Evolutionary conservation across 345 rosid genomes (phyloP).

Genomic region (Lepidium didymum): DNA sequence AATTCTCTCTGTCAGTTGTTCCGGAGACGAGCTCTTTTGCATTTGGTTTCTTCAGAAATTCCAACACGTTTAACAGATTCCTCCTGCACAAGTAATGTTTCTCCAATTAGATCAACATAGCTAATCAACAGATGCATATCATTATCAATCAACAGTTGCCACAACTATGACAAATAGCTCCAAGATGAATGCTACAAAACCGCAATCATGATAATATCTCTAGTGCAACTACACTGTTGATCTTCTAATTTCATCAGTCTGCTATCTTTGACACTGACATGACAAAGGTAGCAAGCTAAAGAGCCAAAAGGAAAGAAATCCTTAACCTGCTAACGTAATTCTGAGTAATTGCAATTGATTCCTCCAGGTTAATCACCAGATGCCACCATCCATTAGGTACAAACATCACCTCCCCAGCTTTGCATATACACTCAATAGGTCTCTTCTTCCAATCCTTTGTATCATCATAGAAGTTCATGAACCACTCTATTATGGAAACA

Average conservation of each 20-base stretch:
- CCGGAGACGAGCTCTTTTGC: slow-evolving; percentile 82
- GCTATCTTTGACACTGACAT: background rate
- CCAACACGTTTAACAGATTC: slow-evolving; percentile 73
- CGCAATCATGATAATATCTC: background rate
- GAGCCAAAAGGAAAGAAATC: background rate
- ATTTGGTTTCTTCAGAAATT: slow-evolving; percentile 81
- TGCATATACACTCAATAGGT: slow-evolving; percentile 88
- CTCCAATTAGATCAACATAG: background rate
- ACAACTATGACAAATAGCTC: background rate
- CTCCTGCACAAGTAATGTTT: slow-evolving; percentile 46
- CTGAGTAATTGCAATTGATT: slow-evolving; percentile 90
- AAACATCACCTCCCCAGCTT: slow-evolving; percentile 91
- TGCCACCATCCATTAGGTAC: slow-evolving; percentile 99
- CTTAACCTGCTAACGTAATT: slow-evolving; percentile 87
- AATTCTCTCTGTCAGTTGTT: slow-evolving; percentile 69
- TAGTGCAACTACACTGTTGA: background rate
- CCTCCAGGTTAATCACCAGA: slow-evolving; percentile 90
- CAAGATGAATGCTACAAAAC: background rate
- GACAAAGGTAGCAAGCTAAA: background rate
- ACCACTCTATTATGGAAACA: slow-evolving; percentile 94
- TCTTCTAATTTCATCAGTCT: background rate
- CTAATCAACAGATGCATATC: background rate
- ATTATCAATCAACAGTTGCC: background rate
- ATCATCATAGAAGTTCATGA: slow-evolving; percentile 91
- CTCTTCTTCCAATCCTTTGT: slow-evolving; percentile 66